Evolutionary conservation across 768 basidiomycete genomes (phyloP).

Genomic region (Leccinum pellstonianum): DNA sequence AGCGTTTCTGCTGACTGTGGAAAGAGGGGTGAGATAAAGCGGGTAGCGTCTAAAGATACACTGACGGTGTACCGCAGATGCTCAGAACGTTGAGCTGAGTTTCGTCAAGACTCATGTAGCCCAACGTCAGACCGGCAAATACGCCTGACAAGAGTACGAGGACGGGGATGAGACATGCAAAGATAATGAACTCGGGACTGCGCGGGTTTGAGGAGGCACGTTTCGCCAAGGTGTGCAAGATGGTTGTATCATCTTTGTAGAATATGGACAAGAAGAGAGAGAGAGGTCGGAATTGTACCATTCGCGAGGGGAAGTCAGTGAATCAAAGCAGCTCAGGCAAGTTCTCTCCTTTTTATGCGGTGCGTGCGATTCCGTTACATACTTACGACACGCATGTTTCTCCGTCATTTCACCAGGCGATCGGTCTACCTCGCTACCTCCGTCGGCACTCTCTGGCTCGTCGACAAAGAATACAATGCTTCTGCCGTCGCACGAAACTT

Average conservation of each 20-base stretch:
- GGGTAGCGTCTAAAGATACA: slow-evolving; percentile 9
- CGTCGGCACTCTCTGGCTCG: slow-evolving; percentile 34
- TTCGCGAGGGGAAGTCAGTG: slow-evolving; percentile 28
- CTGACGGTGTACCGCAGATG: slow-evolving; percentile 81
- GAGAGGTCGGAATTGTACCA: slow-evolving; percentile 41
- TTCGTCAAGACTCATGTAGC: slow-evolving; percentile 91
- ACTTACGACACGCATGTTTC: slow-evolving; percentile 10
- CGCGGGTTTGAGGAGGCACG: slow-evolving; percentile 26
- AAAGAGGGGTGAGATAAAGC: background rate
- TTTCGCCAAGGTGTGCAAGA: slow-evolving; percentile 30
- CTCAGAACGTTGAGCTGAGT: slow-evolving; percentile 87
- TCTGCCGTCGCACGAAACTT: slow-evolving; percentile 47
- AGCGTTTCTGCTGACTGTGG: slow-evolving; percentile 70
- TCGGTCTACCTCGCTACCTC: slow-evolving; percentile 26
- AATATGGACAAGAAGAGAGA: slow-evolving; percentile 40
- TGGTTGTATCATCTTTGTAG: slow-evolving; percentile 15
- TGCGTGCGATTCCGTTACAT: no score
- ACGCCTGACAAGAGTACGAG: slow-evolving; percentile 81
- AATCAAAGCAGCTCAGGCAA: background rate
- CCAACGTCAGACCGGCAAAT: slow-evolving; percentile 89
- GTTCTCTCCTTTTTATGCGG: slow-evolving; percentile 1
- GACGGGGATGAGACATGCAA: slow-evolving; percentile 69
- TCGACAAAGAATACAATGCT: slow-evolving; percentile 48
- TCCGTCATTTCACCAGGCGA: slow-evolving; percentile 20
- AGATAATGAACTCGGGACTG: slow-evolving; percentile 37